Conservation (phyloP, 495 filamentous ascomycete genomes). For the Achaetomiella virescens region DNA sequence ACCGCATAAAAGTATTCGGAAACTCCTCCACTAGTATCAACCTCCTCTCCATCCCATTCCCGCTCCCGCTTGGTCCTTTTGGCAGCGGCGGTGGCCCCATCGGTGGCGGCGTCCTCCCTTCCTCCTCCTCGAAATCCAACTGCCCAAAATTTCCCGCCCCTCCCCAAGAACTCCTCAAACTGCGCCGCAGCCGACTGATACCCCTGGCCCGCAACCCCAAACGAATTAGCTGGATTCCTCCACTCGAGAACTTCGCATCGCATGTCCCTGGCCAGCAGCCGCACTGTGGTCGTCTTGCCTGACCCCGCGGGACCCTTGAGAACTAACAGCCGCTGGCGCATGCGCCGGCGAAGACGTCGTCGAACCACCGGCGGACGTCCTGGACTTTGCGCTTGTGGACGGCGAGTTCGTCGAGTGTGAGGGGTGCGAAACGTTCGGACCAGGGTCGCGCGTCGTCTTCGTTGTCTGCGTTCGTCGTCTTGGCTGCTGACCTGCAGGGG, state of each 20-base stretch:
- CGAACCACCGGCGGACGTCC: slow-evolving; percentile 78
- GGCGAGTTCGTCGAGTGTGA: slow-evolving; percentile 69
- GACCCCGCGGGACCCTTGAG: slow-evolving; percentile 88
- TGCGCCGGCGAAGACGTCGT: slow-evolving; percentile 57
- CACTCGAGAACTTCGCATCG: slow-evolving; percentile 77
- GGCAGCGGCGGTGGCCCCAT: slow-evolving; percentile 4
- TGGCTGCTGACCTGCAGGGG: background rate
- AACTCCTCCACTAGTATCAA: slow-evolving; percentile 92
- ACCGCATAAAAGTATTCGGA: slow-evolving; percentile 69
- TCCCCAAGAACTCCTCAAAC: slow-evolving; percentile 85
- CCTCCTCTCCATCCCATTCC: slow-evolving; percentile 23
- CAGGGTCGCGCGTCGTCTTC: slow-evolving; percentile 59
- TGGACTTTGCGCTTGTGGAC: slow-evolving; percentile 90
- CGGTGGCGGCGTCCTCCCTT: slow-evolving; percentile 15
- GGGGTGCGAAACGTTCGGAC: slow-evolving; percentile 76
- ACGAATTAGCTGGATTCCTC: slow-evolving; percentile 68
- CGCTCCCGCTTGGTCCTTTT: background rate
- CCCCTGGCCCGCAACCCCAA: slow-evolving; percentile 44
- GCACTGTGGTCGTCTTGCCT: slow-evolving; percentile 85
- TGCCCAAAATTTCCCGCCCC: slow-evolving; percentile 72
- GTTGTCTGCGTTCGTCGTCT: slow-evolving; percentile 7
- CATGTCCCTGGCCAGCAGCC: slow-evolving; percentile 64
- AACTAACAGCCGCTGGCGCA: slow-evolving; percentile 65
- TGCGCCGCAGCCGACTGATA: slow-evolving; percentile 62
- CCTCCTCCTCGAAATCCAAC: slow-evolving; percentile 54